These are phyloP conservation scores for Boletellus ananas DNA, from an alignment of 768 basidiomycete genomes.

Conservation along the genomic window DNA sequence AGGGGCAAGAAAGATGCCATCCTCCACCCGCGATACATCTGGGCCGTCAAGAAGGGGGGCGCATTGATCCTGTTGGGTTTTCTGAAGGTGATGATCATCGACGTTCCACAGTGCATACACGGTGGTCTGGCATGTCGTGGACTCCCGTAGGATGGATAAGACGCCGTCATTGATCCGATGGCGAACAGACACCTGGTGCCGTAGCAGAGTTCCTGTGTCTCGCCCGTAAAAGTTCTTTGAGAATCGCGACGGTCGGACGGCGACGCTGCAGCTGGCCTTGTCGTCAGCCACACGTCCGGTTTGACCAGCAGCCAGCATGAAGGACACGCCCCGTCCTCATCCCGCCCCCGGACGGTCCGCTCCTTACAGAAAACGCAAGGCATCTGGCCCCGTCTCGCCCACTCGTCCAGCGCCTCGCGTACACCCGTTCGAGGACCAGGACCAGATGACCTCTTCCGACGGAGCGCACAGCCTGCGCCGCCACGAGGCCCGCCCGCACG, in stretches of 20 bases:
- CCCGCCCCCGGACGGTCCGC: conserved; percentile 6
- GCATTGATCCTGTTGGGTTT: too few relatives aligned
- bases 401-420: conserved; percentile 10
- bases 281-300: conserved; percentile 15
- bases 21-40: too few relatives aligned
- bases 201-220: neutral
- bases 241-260: conserved; percentile 8
- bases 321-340: conserved; percentile 20
- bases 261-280: neutral
- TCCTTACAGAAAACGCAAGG: conserved; percentile 20
- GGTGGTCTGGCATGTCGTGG: too few relatives aligned
- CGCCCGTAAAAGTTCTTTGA: neutral
- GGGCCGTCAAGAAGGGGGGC: too few relatives aligned
- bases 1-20: too few relatives aligned
- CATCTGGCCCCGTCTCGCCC: conserved; percentile 4
- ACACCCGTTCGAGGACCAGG: conserved; percentile 7
- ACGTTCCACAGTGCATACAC: too few relatives aligned
- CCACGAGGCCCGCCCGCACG: conserved; percentile 1
- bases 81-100: too few relatives aligned
- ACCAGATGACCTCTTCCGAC: conserved; percentile 3
- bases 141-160: too few relatives aligned
- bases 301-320: conserved; percentile 19
- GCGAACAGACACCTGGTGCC: neutral
- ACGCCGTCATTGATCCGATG: neutral
- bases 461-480: conserved; percentile 4